These are phyloP conservation scores for Actinomortierella ambigua DNA, from an alignment of 371 early-diverging fungal species.

Conservation along the genomic window DNA sequence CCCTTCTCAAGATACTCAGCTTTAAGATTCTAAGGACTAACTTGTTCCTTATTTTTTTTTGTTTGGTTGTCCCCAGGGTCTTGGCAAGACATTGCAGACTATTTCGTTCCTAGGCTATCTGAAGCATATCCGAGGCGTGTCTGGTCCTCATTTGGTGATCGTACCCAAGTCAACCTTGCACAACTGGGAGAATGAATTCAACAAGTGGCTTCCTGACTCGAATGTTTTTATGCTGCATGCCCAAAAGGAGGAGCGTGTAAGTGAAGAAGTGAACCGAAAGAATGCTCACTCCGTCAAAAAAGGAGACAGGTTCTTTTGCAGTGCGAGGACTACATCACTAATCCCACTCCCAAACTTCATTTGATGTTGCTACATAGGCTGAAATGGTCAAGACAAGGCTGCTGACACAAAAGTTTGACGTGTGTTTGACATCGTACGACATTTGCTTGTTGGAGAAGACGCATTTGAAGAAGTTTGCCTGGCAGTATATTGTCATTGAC, in stretches of 20 bases:
- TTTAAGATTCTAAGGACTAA: too few relatives aligned
- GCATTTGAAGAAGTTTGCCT: constrained; percentile 85
- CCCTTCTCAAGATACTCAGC: too few relatives aligned
- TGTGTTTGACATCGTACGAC: constrained; percentile 98
- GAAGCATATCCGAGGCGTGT: constrained; percentile 76
- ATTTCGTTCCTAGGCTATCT: constrained; percentile 96
- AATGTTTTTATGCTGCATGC: constrained; percentile 94
- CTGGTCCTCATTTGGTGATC: constrained; percentile 93
- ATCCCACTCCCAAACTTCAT: too few relatives aligned
- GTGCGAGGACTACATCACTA: too few relatives aligned
- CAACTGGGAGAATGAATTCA: constrained; percentile 97
- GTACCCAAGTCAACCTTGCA: constrained; percentile 98
- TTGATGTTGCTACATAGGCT: constrained; percentile 47
- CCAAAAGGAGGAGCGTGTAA: constrained; percentile 84
- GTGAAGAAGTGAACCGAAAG: too few relatives aligned
- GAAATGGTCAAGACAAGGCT: constrained; percentile 61
- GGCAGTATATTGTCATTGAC: constrained; percentile 97
- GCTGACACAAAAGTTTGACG: constrained; percentile 80
- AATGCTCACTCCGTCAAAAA: too few relatives aligned
- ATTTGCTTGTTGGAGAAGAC: constrained; percentile 92
- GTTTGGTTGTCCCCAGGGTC: constrained; percentile 78
- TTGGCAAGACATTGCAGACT: constrained; percentile 99
- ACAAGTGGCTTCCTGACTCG: constrained; percentile 92
- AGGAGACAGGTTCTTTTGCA: too few relatives aligned
- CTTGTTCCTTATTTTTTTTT: too few relatives aligned